Evolutionary conservation across 495 filamentous ascomycete genomes (phyloP).

Genomic region (Daldinia bambusicola): DNA sequence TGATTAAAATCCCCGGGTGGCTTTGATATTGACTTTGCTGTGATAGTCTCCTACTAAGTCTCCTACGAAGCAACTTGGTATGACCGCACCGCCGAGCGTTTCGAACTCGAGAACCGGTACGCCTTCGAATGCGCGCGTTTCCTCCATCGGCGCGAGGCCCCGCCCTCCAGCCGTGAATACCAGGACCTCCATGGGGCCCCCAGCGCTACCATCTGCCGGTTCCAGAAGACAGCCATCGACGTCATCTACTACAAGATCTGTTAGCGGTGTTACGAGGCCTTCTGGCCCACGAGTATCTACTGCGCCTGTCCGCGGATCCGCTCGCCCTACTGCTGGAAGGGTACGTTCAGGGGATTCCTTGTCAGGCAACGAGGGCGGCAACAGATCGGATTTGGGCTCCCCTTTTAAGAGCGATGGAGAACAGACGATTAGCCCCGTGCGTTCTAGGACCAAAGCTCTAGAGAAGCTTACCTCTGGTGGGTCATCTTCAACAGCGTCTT

Average conservation of each 20-base stretch:
- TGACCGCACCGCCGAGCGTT: constrained; percentile 65
- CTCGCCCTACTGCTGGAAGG: constrained; percentile 50
- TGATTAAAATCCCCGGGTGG: constrained; percentile 13
- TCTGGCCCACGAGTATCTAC: constrained; percentile 50
- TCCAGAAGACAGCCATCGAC: constrained; percentile 50
- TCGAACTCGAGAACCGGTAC: constrained; percentile 70
- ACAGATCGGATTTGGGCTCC: constrained; percentile 50
- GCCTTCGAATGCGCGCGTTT: constrained; percentile 60
- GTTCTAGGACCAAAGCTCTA: constrained; percentile 55
- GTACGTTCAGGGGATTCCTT: constrained; percentile 55
- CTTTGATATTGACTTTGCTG: constrained; percentile 29
- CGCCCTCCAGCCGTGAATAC: constrained; percentile 60
- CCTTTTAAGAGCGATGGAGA: constrained; percentile 56
- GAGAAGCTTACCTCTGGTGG: constrained; percentile 57
- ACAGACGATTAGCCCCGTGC: constrained; percentile 59
- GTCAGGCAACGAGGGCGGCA: constrained; percentile 53
- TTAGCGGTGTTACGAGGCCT: constrained; percentile 48
- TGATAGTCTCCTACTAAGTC: constrained; percentile 79
- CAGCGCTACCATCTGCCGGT: constrained; percentile 54
- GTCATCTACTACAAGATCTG: constrained; percentile 47
- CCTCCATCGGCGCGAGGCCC: constrained; percentile 59
- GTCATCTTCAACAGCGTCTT: constrained; percentile 43
- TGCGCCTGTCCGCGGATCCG: constrained; percentile 45
- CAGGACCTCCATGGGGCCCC: constrained; percentile 75
- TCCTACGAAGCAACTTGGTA: constrained; percentile 77